phyloP scores from a whole-genome alignment of 2,329 filamentous ascomycete species.

The Botryotinia convoluta region DNA sequence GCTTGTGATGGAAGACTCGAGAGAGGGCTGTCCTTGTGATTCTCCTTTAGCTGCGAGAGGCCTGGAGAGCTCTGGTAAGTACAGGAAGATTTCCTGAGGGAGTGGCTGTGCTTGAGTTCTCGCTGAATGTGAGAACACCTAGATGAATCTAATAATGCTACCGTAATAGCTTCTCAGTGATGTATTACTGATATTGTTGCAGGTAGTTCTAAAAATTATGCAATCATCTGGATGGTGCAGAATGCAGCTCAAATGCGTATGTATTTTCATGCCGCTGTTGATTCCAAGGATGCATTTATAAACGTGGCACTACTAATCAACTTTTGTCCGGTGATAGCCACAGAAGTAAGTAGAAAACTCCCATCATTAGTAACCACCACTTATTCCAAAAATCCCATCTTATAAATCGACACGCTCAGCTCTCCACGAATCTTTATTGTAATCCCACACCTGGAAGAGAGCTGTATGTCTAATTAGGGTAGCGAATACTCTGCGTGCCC shows the following conservation, averaged over 20 bases:
- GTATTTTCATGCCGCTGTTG: not conserved
- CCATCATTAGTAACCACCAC: rapidly evolving
- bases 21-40: not conserved
- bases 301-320: rapidly evolving
- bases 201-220: not conserved
- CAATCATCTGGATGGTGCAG: not conserved
- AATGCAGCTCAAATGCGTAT: too few relatives aligned
- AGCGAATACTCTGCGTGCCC: rapidly evolving
- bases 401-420: rapidly evolving
- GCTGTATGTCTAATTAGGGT: rapidly evolving
- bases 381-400: not conserved
- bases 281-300: rapidly evolving
- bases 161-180: not conserved
- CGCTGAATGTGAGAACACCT: not conserved
- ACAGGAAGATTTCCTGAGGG: not conserved
- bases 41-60: not conserved
- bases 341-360: not conserved
- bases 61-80: not conserved
- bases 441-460: not conserved
- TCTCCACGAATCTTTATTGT: too few relatives aligned
- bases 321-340: not conserved
- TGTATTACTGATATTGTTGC: not conserved
- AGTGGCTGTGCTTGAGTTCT: not conserved
- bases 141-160: not conserved
- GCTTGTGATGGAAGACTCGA: not conserved